These are phyloP conservation scores for Neurospora tetraspora DNA, from an alignment of 495 filamentous ascomycete genomes.

Conservation along the genomic window DNA sequence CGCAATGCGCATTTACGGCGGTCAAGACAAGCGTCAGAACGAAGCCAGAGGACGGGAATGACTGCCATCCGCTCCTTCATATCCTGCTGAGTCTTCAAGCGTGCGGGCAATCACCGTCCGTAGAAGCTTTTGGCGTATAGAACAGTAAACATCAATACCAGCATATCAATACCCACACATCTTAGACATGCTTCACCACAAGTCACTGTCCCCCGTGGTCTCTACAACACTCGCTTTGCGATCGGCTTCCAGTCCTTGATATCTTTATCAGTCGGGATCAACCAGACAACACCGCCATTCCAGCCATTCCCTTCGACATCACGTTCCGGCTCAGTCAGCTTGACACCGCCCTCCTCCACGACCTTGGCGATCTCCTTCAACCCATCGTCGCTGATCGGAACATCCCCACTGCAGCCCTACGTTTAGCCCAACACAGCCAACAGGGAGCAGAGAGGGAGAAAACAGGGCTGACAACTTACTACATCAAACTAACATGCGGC, in stretches of 20 bases:
- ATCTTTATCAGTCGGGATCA: constrained; percentile 19
- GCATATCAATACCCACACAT: not conserved
- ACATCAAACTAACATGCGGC: constrained; percentile 24
- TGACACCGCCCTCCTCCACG: constrained; percentile 15
- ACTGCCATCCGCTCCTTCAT: not conserved
- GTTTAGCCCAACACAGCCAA: not conserved
- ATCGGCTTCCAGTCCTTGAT: constrained; percentile 23
- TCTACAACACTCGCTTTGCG: constrained; percentile 13
- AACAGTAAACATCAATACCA: not conserved
- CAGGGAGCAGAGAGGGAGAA: not conserved
- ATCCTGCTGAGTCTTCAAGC: not conserved
- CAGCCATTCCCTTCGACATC: constrained; percentile 9
- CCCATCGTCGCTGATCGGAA: constrained; percentile 10
- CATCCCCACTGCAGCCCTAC: constrained; percentile 12
- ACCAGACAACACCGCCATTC: constrained; percentile 23
- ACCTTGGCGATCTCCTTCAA: constrained; percentile 8
- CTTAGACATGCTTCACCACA: not conserved
- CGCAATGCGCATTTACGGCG: not conserved
- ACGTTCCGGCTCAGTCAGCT: constrained; percentile 2
- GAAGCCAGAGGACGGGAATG: not conserved
- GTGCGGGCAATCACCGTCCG: not conserved
- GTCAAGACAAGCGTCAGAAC: not conserved
- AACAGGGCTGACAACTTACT: constrained; percentile 11
- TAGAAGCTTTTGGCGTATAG: not conserved
- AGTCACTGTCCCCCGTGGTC: not conserved